Evolutionary conservation across 2,329 filamentous ascomycete species (phyloP), one percentile per base, ranked within the genome.

Genomic region (Cryphonectria naterciae): DNA sequence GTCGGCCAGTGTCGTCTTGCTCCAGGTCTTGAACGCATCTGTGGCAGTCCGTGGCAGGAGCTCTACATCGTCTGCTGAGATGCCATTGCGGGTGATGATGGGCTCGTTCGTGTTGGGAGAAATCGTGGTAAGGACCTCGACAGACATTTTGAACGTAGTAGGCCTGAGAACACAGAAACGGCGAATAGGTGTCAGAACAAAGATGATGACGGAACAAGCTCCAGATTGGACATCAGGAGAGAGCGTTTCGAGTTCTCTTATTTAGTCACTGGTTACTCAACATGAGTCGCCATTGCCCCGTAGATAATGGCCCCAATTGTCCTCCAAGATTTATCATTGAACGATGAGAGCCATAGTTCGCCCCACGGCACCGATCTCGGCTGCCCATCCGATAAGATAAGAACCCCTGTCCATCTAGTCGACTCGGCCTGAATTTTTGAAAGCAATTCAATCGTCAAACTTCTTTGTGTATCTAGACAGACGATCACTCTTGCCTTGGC

Each of bases 31-130:
- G 82, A 97, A 98, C 10, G 94, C 93, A 74, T 89, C 86, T 60
- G 90, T 88, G 68, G 95, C 92, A 72, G 87, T 86, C 75, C 89
- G 85, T 67, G 94, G 91, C n/a, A 98, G 84, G 70, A 87, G 82
- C 66, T 91, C 85, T 65, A 97, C 85, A 74, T 97, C 93, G 39
- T 87, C 82, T 52, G 88, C 82, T 61, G 93, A 91, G 75, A 92
- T 86, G 76, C 93, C 94, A 80, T 90, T 90, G 75, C 95, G 90
- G 72, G 91, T 93, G 75, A 97, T 81, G 80, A 98, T 89, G 70
- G 92, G 86, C 83, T 95, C 90, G 82, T 96, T 95, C 75, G 94
- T 98, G 74, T 89, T 92, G 70, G 95, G 95, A 3, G 95, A 98
- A 81, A 98, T 95, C 75, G 95, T 98, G 43, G 85, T 90, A 76